phyloP scores from a whole-genome alignment of 345 rosid genomes.

The Eucalyptus sp. region DNA sequence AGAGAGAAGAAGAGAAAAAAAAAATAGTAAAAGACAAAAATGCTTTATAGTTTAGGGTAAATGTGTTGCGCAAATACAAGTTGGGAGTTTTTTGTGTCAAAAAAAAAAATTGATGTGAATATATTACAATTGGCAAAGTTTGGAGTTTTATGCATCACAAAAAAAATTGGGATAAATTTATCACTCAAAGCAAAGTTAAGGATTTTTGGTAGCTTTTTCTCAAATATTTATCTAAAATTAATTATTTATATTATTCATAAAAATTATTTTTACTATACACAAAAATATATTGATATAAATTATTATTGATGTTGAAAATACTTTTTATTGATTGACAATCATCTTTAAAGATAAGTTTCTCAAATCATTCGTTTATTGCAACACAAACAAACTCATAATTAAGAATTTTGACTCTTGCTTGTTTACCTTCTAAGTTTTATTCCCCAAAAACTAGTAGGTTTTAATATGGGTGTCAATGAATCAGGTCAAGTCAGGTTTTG shows the following conservation, averaged over 20 bases:
- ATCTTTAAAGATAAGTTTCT: background rate
- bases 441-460: background rate
- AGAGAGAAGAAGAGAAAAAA: too few relatives aligned
- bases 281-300: too few relatives aligned
- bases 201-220: fast-evolving
- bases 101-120: too few relatives aligned
- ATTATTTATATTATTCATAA: too few relatives aligned
- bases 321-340: background rate
- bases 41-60: fast-evolving
- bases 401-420: background rate
- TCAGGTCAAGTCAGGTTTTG: too few relatives aligned
- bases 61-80: fast-evolving
- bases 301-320: background rate
- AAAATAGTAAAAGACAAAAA: fast-evolving
- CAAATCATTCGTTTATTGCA: background rate
- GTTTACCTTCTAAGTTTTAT: background rate
- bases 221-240: too few relatives aligned
- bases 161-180: too few relatives aligned
- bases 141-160: too few relatives aligned
- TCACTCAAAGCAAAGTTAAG: fast-evolving
- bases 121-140: fast-evolving
- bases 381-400: background rate
- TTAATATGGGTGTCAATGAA: too few relatives aligned
- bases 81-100: fast-evolving
- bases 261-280: too few relatives aligned